phyloP scores from a whole-genome alignment of 192 early-diverging fungal genomes.

The Entomortierella chlamydospora region DNA sequence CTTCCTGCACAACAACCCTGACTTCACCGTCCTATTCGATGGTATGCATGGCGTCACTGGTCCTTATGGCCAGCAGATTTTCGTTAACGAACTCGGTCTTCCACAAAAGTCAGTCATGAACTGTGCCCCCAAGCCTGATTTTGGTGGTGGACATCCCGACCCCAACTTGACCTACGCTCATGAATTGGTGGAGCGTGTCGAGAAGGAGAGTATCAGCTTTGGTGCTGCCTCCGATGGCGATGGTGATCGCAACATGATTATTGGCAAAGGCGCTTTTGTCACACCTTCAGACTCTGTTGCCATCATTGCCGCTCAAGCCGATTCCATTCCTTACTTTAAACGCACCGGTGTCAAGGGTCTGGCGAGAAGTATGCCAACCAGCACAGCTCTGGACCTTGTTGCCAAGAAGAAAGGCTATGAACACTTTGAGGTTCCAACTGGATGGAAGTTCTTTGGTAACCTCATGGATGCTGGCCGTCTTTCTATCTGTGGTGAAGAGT shows the following conservation, averaged over 20 bases:
- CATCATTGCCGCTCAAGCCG: slow-evolving; percentile 92
- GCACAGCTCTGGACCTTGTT: slow-evolving; percentile 89
- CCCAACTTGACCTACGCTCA: slow-evolving; percentile 98
- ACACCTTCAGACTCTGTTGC: slow-evolving; percentile 98
- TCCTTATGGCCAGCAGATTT: slow-evolving; percentile 88
- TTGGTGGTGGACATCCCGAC: slow-evolving; percentile 97
- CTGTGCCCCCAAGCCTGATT: slow-evolving; percentile 84
- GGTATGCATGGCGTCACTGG: slow-evolving; percentile 98
- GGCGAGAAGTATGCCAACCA: slow-evolving; percentile 97
- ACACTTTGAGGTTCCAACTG: slow-evolving; percentile 92
- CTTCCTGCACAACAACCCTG: slow-evolving; percentile 78
- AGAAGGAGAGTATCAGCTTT: slow-evolving; percentile 81
- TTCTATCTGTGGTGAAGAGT: slow-evolving; percentile 98
- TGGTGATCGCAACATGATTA: slow-evolving; percentile 98
- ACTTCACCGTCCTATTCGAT: slow-evolving; percentile 92
- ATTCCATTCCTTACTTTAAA: slow-evolving; percentile 93
- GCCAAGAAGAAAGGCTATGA: slow-evolving; percentile 83
- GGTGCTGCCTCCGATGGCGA: slow-evolving; percentile 98
- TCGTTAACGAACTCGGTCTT: slow-evolving; percentile 92
- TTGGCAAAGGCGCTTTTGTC: slow-evolving; percentile 95
- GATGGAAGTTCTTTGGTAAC: slow-evolving; percentile 99
- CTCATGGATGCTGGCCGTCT: slow-evolving; percentile 95
- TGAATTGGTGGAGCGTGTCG: slow-evolving; percentile 90
- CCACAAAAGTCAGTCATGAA: slow-evolving; percentile 84
- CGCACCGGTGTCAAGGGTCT: slow-evolving; percentile 86